A percentile compares a stretch with the other conserved stretches of the same genome.
Conservation (phyloP, 805 yeast genomes). For the Kuraishia borneana region DNA sequence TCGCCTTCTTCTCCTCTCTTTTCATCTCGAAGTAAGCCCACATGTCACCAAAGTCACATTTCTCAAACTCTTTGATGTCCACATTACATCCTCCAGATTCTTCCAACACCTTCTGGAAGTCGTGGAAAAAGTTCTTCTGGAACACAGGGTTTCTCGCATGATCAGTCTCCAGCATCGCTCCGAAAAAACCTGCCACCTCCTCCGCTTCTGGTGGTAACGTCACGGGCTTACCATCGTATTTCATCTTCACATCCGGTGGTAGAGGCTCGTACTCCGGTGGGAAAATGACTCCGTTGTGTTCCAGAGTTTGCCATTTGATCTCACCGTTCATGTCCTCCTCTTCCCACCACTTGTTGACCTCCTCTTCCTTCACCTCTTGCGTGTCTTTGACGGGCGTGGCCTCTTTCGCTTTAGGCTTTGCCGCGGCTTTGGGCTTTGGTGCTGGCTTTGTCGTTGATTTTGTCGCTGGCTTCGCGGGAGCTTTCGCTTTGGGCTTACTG, state of each 20-base stretch:
- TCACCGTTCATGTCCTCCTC: slow-evolving; percentile 61
- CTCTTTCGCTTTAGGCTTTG: slow-evolving; percentile 9
- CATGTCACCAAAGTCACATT: slow-evolving; percentile 74
- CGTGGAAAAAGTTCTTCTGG: slow-evolving; percentile 77
- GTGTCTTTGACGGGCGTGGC: slow-evolving; percentile 6
- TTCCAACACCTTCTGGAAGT: slow-evolving; percentile 56
- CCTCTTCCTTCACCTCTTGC: slow-evolving; percentile 44
- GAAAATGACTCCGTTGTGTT: slow-evolving; percentile 84
- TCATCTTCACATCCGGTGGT: slow-evolving; percentile 64
- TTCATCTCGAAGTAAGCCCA: slow-evolving; percentile 55
- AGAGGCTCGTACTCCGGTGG: slow-evolving; percentile 89
- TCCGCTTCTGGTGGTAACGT: slow-evolving; percentile 73
- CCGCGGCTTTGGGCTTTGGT: slow-evolving; percentile 6
- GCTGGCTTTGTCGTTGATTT: slow-evolving; percentile 6
- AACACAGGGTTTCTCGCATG: slow-evolving; percentile 83
- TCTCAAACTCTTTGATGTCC: slow-evolving; percentile 42
- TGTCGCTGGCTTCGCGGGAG: slow-evolving; percentile 3
- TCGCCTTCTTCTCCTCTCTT: slow-evolving; percentile 59
- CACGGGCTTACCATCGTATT: slow-evolving; percentile 70
- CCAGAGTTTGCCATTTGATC: slow-evolving; percentile 77
- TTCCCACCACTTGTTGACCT: slow-evolving; percentile 76
- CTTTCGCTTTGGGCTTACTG: slow-evolving; percentile 2
- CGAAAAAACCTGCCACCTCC: slow-evolving; percentile 94
- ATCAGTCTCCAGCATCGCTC: slow-evolving; percentile 78
- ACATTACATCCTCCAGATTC: slow-evolving; percentile 60